Conservation (phyloP, 306 rosid genomes). For the Heteromeles arbutifolia region DNA sequence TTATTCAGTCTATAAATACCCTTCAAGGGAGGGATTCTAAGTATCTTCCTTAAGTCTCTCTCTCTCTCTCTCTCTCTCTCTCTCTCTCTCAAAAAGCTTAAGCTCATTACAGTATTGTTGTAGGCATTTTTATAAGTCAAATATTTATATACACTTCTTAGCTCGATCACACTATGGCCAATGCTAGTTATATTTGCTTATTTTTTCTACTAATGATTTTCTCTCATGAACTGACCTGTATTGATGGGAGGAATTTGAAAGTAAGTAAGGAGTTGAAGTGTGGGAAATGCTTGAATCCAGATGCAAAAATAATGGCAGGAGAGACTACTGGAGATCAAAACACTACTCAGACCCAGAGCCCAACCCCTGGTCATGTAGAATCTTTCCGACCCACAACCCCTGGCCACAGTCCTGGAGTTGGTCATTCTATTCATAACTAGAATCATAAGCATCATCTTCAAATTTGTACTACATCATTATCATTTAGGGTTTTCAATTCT, state of each 20-base stretch:
- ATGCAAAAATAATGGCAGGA: slow-evolving; percentile 5
- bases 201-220: slow-evolving; percentile 38
- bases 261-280: slow-evolving; percentile 18
- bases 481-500: not conserved
- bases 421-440: slow-evolving; percentile 50
- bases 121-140: not conserved
- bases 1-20: slow-evolving; percentile 12
- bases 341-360: not conserved
- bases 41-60: not conserved
- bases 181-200: slow-evolving; percentile 28
- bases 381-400: slow-evolving; percentile 69
- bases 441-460: not conserved
- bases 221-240: slow-evolving; percentile 29
- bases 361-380: slow-evolving; percentile 29
- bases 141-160: not conserved
- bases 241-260: slow-evolving; percentile 49
- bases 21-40: not conserved
- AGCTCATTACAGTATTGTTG: not conserved
- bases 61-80: not conserved
- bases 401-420: slow-evolving; percentile 80
- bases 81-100: not conserved
- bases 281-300: not conserved
- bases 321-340: not conserved
- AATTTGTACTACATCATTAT: not conserved
- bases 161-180: slow-evolving; percentile 32